phyloP scores from a whole-genome alignment of 2,329 filamentous ascomycete species.

The Talaromyces atroroseus region DNA sequence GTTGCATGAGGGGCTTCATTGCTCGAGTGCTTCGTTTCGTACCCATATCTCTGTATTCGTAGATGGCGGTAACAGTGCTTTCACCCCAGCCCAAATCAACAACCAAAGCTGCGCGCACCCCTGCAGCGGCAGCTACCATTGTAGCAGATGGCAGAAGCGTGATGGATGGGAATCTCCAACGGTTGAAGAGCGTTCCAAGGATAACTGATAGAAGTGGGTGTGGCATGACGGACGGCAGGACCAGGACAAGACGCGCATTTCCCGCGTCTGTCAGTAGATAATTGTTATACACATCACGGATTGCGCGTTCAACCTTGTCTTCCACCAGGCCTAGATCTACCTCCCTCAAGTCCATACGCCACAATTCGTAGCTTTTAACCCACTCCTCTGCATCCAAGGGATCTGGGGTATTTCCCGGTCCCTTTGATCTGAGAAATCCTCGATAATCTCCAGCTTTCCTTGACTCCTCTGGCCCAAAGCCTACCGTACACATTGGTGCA shows the following conservation, averaged over 20 bases:
- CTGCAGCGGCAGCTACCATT: slow-evolving; percentile 70
- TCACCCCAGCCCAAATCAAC: slow-evolving; percentile 92
- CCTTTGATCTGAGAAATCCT: slow-evolving; percentile 51
- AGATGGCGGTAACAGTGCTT: slow-evolving; percentile 77
- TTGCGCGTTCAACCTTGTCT: slow-evolving; percentile 77
- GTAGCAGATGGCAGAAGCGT: slow-evolving; percentile 74
- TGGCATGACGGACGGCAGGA: slow-evolving; percentile 71
- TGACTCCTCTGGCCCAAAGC: slow-evolving; percentile 69
- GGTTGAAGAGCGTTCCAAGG: slow-evolving; percentile 72
- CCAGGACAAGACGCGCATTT: slow-evolving; percentile 66
- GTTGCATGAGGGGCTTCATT: slow-evolving; percentile 64
- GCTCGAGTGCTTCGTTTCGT: slow-evolving; percentile 67
- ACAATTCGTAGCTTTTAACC: slow-evolving; percentile 61
- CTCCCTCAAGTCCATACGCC: slow-evolving; percentile 66
- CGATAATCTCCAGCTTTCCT: slow-evolving; percentile 77
- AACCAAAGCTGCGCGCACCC: slow-evolving; percentile 77
- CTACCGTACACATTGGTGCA: slow-evolving; percentile 63
- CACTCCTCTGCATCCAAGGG: slow-evolving; percentile 23
- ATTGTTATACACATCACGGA: slow-evolving; percentile 78
- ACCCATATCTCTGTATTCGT: slow-evolving; percentile 79
- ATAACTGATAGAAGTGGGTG: slow-evolving; percentile 69
- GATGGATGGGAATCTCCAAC: slow-evolving; percentile 72
- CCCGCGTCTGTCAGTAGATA: slow-evolving; percentile 59
- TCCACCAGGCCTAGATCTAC: slow-evolving; percentile 73
- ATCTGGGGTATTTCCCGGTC: slow-evolving; percentile 19